Evolutionary conservation across 495 filamentous ascomycete species (phyloP), one percentile per base, ranked within the genome.

Genomic region (Pyronema omphalodes): DNA sequence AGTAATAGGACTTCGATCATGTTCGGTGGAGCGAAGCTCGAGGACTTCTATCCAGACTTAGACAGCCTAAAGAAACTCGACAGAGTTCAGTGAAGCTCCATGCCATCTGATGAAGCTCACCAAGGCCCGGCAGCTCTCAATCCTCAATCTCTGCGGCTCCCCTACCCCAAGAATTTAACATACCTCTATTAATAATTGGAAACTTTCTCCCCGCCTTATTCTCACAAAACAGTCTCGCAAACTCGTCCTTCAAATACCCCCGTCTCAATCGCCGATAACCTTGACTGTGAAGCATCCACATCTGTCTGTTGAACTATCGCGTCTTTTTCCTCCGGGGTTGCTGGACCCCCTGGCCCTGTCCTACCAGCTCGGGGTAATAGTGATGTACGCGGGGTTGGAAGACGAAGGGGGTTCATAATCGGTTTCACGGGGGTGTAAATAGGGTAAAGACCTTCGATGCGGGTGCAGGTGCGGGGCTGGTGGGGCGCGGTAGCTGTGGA

Each of bases 151-250:
- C 23, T 5, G 23, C 23, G 5, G 23, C 23, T 29, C 23, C 23
- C 23, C 23, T 29, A 1, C 23, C 23, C 45, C 55, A 55, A 66
- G 58, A 55, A 59, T 55, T 50, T 44, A 54, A 46, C 67, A 58
- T 66, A 88, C 87, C 89, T 77, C 91, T 69, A 66, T 95, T 95
- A 55, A 96, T 94, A 41, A 96, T 88, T 41, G 91, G 91, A 29
- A 88, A 69, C 44, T 88, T 74, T 45, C 81, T 70, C 36, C 68
- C 66, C 1, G 59, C 65, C 3, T 60, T 60, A 8, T 55, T 51
- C n/a, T 61, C 47, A 47, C 59, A 76, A 61, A 98, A 83, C 19
- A 71, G 67, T 44, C 64, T 66, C 3, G 86, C 87, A 68, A 81
- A 96, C 0, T 76, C 75, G 65, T 98, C 91, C 15, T 83, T 67